phyloP scores from a whole-genome alignment of 768 basidiomycete genomes.

The Kwoniella sp. region DNA sequence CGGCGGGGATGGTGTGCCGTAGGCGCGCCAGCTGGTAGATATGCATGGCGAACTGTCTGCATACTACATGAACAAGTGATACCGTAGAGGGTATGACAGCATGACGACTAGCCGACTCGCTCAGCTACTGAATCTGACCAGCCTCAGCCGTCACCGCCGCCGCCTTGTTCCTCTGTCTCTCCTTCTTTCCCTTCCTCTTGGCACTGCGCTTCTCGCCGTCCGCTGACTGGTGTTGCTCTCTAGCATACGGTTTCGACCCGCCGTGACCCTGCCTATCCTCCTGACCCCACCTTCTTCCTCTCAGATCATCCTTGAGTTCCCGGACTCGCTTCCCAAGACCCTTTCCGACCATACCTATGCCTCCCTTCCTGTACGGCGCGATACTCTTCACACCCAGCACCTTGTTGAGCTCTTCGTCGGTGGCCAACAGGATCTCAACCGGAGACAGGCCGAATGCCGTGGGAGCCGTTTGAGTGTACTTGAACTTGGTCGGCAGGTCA shows the following conservation, averaged over 20 bases:
- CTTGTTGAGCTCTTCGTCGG: constrained; percentile 86
- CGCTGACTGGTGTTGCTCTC: constrained; percentile 12
- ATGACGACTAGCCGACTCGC: too few species aligned
- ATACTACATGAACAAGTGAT: too few species aligned
- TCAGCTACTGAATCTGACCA: too few species aligned
- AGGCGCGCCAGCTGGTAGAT: too few species aligned
- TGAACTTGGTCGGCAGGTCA: constrained; percentile 85
- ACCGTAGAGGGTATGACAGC: too few species aligned
- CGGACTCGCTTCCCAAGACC: constrained; percentile 62
- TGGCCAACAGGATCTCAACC: constrained; percentile 82
- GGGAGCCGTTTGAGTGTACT: constrained; percentile 64
- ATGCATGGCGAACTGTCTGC: too few species aligned
- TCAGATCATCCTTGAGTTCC: constrained; percentile 66
- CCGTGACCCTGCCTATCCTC: constrained; percentile 15
- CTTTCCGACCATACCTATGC: constrained; percentile 39
- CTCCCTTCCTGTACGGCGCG: constrained; percentile 75
- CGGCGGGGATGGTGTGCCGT: background rate
- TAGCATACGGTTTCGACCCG: background rate
- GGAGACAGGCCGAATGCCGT: constrained; percentile 69
- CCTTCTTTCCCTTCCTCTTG: constrained; percentile 50
- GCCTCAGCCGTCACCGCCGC: background rate
- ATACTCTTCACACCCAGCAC: constrained; percentile 84
- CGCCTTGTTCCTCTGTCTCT: constrained; percentile 25
- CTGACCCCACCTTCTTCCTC: constrained; percentile 51
- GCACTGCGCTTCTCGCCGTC: constrained; percentile 25